Conservation (phyloP, 2,329 filamentous ascomycete genomes). For the Ophiostoma himal-ulmi region DNA sequence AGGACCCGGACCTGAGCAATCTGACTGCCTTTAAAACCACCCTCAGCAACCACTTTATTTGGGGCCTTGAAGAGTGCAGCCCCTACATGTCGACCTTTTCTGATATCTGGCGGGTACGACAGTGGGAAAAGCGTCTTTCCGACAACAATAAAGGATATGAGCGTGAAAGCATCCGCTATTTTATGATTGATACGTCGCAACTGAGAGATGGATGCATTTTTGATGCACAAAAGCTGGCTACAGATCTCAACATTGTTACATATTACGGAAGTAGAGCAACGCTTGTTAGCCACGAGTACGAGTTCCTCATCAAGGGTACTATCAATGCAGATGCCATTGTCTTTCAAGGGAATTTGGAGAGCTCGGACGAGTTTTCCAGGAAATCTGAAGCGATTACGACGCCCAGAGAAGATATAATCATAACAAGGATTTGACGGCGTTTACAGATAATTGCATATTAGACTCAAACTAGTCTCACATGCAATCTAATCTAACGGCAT, state of each 20-base stretch:
- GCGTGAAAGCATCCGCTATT: not conserved
- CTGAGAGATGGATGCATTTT: not conserved
- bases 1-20: not conserved
- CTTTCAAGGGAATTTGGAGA: not conserved
- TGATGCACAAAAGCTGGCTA: not conserved
- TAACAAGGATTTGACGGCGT: too few relatives aligned
- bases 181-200: not conserved
- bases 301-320: not conserved
- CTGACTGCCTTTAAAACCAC: not conserved
- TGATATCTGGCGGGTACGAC: not conserved
- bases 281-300: not conserved
- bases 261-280: not conserved
- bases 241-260: not conserved
- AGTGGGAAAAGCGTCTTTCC: not conserved
- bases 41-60: not conserved
- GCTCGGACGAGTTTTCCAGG: not conserved
- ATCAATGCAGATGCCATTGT: not conserved
- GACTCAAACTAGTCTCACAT: not conserved
- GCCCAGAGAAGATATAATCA: too few relatives aligned
- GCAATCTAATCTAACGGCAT: not conserved
- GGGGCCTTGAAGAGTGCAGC: not conserved
- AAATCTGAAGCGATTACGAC: not conserved
- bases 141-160: not conserved
- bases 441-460: not conserved
- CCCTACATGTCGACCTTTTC: conserved; percentile 7